Percentiles rank a stretch among this genome's conserved stretches.
Conservation (phyloP, 2,329 filamentous ascomycete genomes). For the Rugonectria rugulosa region DNA sequence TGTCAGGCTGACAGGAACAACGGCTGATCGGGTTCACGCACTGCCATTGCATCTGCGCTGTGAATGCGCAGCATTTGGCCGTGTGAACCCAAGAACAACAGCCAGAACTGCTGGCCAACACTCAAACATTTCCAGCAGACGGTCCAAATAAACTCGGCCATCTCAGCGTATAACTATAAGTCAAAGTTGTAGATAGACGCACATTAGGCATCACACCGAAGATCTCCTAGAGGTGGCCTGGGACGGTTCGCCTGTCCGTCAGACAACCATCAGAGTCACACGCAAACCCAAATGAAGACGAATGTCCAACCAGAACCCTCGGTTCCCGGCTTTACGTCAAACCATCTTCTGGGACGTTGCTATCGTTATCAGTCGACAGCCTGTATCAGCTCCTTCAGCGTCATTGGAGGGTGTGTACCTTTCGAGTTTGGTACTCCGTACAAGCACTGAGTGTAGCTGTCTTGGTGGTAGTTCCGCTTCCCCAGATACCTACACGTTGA, state of each 20-base stretch:
- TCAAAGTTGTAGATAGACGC: neutral
- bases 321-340: constrained; percentile 18
- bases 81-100: too few relatives aligned
- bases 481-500: constrained; percentile 28
- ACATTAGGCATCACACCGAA: neutral
- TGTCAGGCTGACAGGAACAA: neutral
- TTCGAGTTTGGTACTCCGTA: too few relatives aligned
- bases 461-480: constrained; percentile 27
- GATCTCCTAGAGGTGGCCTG: constrained; percentile 9
- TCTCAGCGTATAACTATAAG: neutral
- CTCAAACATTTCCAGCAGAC: neutral
- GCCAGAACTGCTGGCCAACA: too few relatives aligned
- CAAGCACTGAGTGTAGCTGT: too few relatives aligned
- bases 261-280: constrained; percentile 3
- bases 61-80: too few relatives aligned
- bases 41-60: too few relatives aligned
- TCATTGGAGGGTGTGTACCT: neutral
- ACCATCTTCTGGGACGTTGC: constrained; percentile 7
- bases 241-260: constrained; percentile 3
- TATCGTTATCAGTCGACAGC: constrained; percentile 15
- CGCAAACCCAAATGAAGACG: constrained; percentile 6
- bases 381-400: neutral
- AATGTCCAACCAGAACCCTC: constrained; percentile 5
- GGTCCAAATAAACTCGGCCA: constrained; percentile 15
- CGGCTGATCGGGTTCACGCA: too few relatives aligned